A percentile compares a stretch with the other conserved stretches of the same genome.
phyloP scores from a whole-genome alignment of 208 protist genomes.

The Willaertia magna region DNA sequence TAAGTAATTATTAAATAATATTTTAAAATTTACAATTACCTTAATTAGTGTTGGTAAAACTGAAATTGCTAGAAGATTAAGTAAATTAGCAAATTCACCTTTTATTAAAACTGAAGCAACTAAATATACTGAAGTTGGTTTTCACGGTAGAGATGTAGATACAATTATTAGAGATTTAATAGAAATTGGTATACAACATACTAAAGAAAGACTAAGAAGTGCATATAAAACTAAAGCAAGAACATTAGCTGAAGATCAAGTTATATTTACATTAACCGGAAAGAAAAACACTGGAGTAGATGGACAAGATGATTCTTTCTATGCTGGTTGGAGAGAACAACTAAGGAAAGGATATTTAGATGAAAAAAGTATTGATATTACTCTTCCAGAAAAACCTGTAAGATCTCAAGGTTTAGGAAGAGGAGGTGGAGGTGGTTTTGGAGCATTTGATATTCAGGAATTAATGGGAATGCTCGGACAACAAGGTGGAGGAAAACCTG shows the following conservation, averaged over 20 bases:
- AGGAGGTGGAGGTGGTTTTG: neutral
- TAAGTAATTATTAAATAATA: neutral
- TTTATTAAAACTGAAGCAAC: constrained; percentile 97
- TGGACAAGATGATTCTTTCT: neutral
- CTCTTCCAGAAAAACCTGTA: constrained; percentile 3
- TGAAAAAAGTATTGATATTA: neutral
- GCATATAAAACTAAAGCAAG: constrained; percentile 54
- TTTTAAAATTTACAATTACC: neutral
- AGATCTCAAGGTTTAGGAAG: neutral
- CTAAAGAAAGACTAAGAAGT: constrained; percentile 61
- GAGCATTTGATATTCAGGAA: neutral
- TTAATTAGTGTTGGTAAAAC: constrained; percentile 63
- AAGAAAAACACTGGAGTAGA: neutral
- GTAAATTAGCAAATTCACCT: constrained; percentile 87
- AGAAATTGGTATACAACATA: constrained; percentile 73
- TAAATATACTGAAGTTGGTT: constrained; percentile 95
- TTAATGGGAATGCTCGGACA: neutral
- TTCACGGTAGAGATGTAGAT: constrained; percentile 88
- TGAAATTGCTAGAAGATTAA: constrained; percentile 87
- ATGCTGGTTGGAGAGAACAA: neutral
- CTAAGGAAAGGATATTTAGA: constrained; percentile 1
- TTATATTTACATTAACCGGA: constrained; percentile 64
- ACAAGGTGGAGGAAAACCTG: neutral
- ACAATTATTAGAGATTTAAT: constrained; percentile 90
- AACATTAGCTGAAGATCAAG: constrained; percentile 68